These are phyloP conservation scores for Mycena kentingensis DNA, from an alignment of 768 basidiomycete genomes.

Conservation along the genomic window DNA sequence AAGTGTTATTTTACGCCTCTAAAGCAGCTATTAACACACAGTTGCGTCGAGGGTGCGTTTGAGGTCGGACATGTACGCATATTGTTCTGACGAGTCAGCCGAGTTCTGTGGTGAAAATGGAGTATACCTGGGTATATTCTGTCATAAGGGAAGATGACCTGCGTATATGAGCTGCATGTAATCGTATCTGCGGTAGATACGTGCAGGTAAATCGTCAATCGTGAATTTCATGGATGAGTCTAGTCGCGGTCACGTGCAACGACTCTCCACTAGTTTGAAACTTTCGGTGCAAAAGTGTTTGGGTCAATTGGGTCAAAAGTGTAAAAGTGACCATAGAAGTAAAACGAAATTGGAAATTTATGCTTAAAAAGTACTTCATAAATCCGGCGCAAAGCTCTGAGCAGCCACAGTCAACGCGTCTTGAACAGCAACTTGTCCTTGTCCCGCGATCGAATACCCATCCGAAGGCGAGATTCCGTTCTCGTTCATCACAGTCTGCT, in stretches of 20 bases:
- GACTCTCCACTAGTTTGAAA: too few relatives aligned
- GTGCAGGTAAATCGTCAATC: constrained; percentile 79
- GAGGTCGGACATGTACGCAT: constrained; percentile 98
- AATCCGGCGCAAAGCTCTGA: constrained; percentile 37
- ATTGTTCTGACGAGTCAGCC: constrained; percentile 72
- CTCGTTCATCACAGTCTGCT: constrained; percentile 26
- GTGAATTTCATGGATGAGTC: constrained; percentile 69
- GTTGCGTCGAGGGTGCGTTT: constrained; percentile 95
- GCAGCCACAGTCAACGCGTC: constrained; percentile 32
- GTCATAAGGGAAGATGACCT: constrained; percentile 93
- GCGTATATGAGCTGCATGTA: constrained; percentile 6
- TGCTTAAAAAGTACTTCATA: constrained; percentile 4
- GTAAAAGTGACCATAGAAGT: too few relatives aligned
- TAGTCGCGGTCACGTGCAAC: constrained; percentile 1
- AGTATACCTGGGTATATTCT: constrained; percentile 87
- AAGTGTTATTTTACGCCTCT: too few relatives aligned
- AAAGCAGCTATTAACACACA: constrained; percentile 52
- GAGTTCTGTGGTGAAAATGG: constrained; percentile 6
- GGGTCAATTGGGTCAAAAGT: too few relatives aligned
- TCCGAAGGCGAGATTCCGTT: constrained; percentile 65
- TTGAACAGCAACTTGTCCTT: constrained; percentile 35
- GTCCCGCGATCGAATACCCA: constrained; percentile 53
- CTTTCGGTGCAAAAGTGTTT: too few relatives aligned
- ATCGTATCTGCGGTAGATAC: constrained; percentile 21
- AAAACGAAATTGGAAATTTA: constrained; percentile 4